Base-by-base conservation (phyloP, 108 stramenopile genomes). In the Nitzschia palea region DNA sequence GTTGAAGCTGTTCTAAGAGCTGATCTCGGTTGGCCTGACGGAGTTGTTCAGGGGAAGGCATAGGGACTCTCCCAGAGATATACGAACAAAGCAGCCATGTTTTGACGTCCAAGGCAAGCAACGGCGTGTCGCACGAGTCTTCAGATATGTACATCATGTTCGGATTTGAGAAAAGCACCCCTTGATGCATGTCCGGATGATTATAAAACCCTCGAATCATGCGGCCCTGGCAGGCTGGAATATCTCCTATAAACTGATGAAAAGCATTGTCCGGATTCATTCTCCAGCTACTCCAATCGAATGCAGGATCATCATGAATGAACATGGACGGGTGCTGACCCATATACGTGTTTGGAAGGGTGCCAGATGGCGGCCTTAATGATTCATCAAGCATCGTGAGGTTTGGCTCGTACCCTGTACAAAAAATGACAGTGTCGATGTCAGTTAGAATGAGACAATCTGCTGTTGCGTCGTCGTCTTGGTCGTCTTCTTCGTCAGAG, bases 371-470 rank as follows among this genome's bases (percentile, higher is more conserved):
- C 17, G 37, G 42, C 12, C 40, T 9, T 30, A 76, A 59, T 22
- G 44, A 30, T n/a, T 50, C 26, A 15, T 84, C 80, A 18, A 84
- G 56, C 74, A 77, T 74, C 15, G 55, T 53, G 1, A 65, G 26
- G 32, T 73, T 65, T 4, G 22, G 35, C 1, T 42, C 10, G 61
- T 85, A 85, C 8, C 84, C 84, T 0, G 84, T 85, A 34, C 84
- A 85, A 44, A 66, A 77, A 23, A 85, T 75, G 42, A 85, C 37
- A 1, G 71, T 73, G 45, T 73, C 71, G 50, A 85, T 68, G 23
- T 74, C 62, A 12, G 47, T 27, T 28, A 83, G 37, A 48, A 54
- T 45, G 14, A 60, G 42, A 22, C 35, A 12, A 26, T 63, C 44
- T 9, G 14, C 40, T 42, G 12, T 42, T 42, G 9, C 40, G 14